Percentiles rank a stretch among this genome's conserved stretches.
phyloP scores from a whole-genome alignment of 1,284 basidiomycete genomes.

The Exobasidium cylindrosporum region DNA sequence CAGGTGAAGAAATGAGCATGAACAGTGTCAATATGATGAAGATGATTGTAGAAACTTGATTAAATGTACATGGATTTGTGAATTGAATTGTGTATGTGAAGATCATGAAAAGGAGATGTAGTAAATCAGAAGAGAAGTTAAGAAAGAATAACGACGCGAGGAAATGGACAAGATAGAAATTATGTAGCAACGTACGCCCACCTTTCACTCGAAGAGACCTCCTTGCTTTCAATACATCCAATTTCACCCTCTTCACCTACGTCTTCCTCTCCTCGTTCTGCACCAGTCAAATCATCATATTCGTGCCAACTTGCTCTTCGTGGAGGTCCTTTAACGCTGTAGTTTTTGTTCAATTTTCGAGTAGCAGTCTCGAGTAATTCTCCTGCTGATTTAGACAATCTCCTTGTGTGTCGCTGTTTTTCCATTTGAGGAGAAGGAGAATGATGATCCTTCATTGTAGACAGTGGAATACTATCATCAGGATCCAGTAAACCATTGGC shows the following conservation, averaged over 20 bases:
- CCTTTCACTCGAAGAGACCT: conserved; percentile 37
- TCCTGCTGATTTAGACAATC: not conserved
- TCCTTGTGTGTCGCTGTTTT: not conserved
- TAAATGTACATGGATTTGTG: too few relatives aligned
- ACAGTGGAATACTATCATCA: not conserved
- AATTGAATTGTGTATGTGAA: too few relatives aligned
- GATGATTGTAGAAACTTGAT: too few relatives aligned
- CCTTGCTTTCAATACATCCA: conserved; percentile 44
- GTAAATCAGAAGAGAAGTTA: too few relatives aligned
- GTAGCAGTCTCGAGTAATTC: conserved; percentile 22
- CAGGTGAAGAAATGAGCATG: too few relatives aligned
- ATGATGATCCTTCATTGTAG: not conserved
- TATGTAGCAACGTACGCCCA: conserved; percentile 40
- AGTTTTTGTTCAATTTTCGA: conserved; percentile 18
- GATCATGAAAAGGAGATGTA: too few relatives aligned
- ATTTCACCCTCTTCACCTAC: conserved; percentile 52
- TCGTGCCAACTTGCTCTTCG: conserved; percentile 41
- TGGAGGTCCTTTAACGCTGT: conserved; percentile 11
- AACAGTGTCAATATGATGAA: too few relatives aligned
- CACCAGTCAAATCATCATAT: conserved; percentile 47
- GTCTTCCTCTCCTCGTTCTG: conserved; percentile 51
- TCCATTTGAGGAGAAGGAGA: not conserved
- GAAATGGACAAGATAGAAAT: too few relatives aligned
- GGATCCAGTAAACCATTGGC: not conserved
- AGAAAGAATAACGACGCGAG: too few relatives aligned